phyloP scores from a whole-genome alignment of 345 rosid species.

The Pistacia integerrima region DNA sequence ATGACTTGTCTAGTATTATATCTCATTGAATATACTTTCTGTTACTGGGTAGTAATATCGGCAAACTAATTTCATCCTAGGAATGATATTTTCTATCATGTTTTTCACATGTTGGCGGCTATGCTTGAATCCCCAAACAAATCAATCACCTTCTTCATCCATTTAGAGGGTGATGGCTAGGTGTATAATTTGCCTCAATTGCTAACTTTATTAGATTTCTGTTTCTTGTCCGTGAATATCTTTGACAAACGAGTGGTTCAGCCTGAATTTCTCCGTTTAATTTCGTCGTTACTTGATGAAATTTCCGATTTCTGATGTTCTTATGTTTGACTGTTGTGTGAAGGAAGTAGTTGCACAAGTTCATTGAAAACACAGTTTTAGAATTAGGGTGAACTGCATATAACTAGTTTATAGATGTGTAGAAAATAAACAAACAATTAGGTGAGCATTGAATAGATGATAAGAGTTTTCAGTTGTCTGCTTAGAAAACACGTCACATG shows the following conservation, averaged over 20 bases:
- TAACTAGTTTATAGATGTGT: not conserved
- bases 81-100: not conserved
- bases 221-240: too few relatives aligned
- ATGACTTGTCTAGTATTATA: not conserved
- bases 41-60: not conserved
- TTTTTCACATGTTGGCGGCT: not conserved
- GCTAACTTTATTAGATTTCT: not conserved
- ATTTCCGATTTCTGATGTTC: not conserved
- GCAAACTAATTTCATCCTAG: not conserved
- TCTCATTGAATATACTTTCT: constrained; percentile 11
- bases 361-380: not conserved
- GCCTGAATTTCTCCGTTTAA: not conserved
- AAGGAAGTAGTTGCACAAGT: not conserved
- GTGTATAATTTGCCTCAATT: not conserved
- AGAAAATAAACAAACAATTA: not conserved
- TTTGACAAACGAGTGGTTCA: not conserved
- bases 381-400: not conserved
- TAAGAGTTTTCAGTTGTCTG: not conserved
- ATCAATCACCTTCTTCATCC: not conserved
- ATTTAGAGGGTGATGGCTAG: not conserved
- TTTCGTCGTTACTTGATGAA: not conserved
- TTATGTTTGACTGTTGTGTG: not conserved
- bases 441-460: not conserved
- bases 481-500: constrained; percentile 6
- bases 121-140: not conserved